Base-by-base conservation (phyloP, 2,329 filamentous ascomycete species). In the Akanthomyces dipterigenus region DNA sequence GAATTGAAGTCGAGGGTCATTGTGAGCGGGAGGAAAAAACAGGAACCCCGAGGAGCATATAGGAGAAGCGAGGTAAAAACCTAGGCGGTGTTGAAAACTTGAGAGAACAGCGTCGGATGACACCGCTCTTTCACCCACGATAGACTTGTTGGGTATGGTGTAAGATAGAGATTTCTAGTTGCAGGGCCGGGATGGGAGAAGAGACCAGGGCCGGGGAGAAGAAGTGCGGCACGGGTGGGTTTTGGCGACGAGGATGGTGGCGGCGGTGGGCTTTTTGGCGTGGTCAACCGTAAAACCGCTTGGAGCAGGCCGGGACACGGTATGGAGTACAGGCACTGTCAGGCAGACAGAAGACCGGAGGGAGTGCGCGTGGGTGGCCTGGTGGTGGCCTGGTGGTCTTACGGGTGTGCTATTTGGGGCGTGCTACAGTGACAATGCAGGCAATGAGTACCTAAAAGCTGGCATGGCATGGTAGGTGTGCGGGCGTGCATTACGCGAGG, bases 1-100 rank as follows among this genome's bases (percentile, higher is more conserved):
- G 76, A 70, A 74, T 81, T 81, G 77, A 83, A 87, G 71, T 86
- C 82, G 78, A 82, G 81, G 75, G 80, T 81, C 84, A 79, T 78
- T 70, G 71, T 78, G 72, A 67, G 70, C 69, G 68, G 71, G 66
- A 65, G 67, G 70, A 68, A 68, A 69, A 66, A 69, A 67, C 65
- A 72, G 67, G 66, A 65, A 61, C 70, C 68, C 68, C 68, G 67
- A 46, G 48, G 57, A 60, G 64, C 66, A 66, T 67, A 65, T 55
- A 49, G 51, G 51, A 61, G 63, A 65, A 67, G 67, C 67, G 68
- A 70, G 63, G 64, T 65, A 38, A 43, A 38, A 49, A 22, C 38
- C 53, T 31, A 56, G 43, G 54, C 60, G 51, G 53, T 69, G 67
- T 66, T 66, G 69, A 69, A 74, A 71, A 74, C 74, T 73, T 73